Evolutionary conservation across 805 yeast species (phyloP), one percentile per base, ranked within the genome.

Genomic region (Lachancea cidri): DNA sequence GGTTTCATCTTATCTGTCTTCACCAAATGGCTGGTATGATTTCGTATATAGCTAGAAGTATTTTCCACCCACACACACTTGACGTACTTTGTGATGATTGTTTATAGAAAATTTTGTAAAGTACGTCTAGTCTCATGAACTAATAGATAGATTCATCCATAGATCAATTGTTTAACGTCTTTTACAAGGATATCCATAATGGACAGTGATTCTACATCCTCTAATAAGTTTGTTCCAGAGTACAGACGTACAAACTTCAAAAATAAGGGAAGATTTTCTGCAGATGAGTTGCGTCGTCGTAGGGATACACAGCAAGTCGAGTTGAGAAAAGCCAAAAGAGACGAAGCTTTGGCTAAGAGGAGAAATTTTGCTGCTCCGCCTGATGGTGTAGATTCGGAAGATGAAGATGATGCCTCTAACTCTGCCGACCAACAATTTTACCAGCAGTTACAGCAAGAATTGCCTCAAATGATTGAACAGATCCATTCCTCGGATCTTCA

Each of bases 291-390:
- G 56, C 86, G 98, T 67, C 88, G 98, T 66, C 84, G 98, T 64
- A 83, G 98, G 66, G 98, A 91, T 65, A 94, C 86, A 43, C 96
- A 91, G 57, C 97, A 91, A 67, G 94, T 93, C 45, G 98, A 89
- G 64, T 74, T 93, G 58, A 79, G 98, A 70, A 93, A 94, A 71
- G 95, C 89, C 47, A 89, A 89, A 66, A 80, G 98, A 62, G 98
- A 93, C 62, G 98, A 93, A 64, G 84, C 86, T 42, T 73, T 93
- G 53, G 81, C 95, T 30, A 93, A 93, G 70, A 83, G 98, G 73
- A 82, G 98, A 71, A 88, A 86, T 65, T 79, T 82, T 60, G 62
- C 61, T 40, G 67, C 70, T 39, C 67, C 66, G 22, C 54, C 65
- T 14, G 71, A 65, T 33, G 68, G 69, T 34, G 82, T 74, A 24